Percentiles rank a stretch among this genome's conserved stretches.
Conservation (phyloP, 2,329 filamentous ascomycete species). For the Immersiporthe knoxdaviesiana region DNA sequence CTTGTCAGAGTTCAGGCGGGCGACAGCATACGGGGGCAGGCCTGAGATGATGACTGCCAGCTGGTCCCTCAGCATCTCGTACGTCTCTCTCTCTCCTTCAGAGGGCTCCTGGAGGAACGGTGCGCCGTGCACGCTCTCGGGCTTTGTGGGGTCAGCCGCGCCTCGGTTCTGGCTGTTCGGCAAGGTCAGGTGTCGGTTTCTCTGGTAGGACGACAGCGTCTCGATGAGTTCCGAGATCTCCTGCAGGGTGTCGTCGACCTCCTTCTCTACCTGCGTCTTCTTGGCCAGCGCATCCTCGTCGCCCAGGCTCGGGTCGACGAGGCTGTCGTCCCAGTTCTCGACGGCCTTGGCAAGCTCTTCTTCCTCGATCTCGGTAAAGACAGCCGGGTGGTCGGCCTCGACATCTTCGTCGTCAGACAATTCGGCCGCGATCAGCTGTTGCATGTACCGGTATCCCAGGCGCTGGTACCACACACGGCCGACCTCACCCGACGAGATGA, state of each 20-base stretch:
- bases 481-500: slow-evolving; percentile 69
- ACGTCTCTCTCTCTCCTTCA: slow-evolving; percentile 63
- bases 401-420: slow-evolving; percentile 42
- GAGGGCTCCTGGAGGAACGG: slow-evolving; percentile 67
- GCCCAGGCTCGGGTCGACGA: slow-evolving; percentile 59
- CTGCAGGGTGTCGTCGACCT: slow-evolving; percentile 69
- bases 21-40: slow-evolving; percentile 82
- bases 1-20: slow-evolving; percentile 84
- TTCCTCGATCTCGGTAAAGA: slow-evolving; percentile 51
- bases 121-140: slow-evolving; percentile 70
- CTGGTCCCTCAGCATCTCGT: slow-evolving; percentile 76
- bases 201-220: slow-evolving; percentile 76
- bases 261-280: slow-evolving; percentile 59
- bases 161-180: slow-evolving; percentile 66
- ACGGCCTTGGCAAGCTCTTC: slow-evolving; percentile 57
- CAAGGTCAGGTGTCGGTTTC: slow-evolving; percentile 73
- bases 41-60: slow-evolving; percentile 73
- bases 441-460: slow-evolving; percentile 66
- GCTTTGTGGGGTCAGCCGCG: slow-evolving; percentile 64
- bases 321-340: slow-evolving; percentile 60
- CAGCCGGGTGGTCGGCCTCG: slow-evolving; percentile 40
- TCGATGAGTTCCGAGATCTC: slow-evolving; percentile 78
- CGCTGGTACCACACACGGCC: slow-evolving; percentile 79
- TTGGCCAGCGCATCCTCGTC: slow-evolving; percentile 55
- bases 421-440: slow-evolving; percentile 63